Percentiles rank a stretch among this genome's conserved stretches.
phyloP scores from a whole-genome alignment of 139 green algal species.

The Astrephomene gubernaculifera region DNA sequence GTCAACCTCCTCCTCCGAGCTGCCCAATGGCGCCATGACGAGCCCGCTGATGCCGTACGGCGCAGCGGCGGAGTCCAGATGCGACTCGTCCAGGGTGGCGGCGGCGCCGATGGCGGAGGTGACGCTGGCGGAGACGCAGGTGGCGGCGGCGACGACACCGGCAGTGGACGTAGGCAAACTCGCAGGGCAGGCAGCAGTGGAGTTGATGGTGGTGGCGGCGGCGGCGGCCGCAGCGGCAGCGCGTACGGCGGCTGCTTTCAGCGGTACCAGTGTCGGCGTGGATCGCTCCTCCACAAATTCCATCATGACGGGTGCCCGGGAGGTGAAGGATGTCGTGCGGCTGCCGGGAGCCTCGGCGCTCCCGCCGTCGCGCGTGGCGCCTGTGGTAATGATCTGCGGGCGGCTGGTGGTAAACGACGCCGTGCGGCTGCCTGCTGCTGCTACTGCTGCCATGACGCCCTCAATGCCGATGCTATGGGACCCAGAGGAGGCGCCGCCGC shows the following conservation, averaged over 20 bases:
- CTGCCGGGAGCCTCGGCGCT: neutral
- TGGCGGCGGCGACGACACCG: neutral
- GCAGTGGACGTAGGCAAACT: no score
- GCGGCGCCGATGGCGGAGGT: neutral
- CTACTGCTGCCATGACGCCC: no score
- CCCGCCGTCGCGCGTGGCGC: no score
- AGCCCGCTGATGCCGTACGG: conserved; percentile 28
- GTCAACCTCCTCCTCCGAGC: conserved; percentile 4
- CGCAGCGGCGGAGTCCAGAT: neutral
- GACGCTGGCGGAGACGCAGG: neutral
- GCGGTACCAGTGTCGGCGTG: neutral
- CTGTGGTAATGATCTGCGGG: no score
- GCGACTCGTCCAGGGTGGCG: conserved; percentile 1
- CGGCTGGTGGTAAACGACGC: no score
- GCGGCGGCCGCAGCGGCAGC: neutral
- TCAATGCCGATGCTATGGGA: neutral
- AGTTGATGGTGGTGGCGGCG: neutral
- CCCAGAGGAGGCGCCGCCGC: neutral
- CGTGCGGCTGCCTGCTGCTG: neutral
- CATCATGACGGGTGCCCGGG: conserved; percentile 21
- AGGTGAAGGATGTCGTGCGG: conserved; percentile 11
- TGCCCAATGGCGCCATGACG: neutral
- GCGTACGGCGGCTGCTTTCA: neutral
- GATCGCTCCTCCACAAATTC: conserved; percentile 38
- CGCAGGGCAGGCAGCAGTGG: neutral